Conservation (phyloP, 2,329 filamentous ascomycete genomes). For the Aureobasidium sp. region DNA sequence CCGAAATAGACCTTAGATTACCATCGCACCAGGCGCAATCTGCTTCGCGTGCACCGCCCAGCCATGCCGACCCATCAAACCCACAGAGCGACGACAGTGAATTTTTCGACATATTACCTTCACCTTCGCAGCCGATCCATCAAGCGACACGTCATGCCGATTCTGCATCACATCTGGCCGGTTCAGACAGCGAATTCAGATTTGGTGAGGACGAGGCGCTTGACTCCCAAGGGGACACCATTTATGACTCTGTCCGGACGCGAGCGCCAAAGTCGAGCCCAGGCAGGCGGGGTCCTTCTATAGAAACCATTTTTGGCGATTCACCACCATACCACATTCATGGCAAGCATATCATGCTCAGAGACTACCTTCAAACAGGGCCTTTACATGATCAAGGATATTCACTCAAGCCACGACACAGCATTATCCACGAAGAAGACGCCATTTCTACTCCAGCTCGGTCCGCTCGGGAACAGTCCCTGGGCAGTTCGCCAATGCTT, state of each 20-base stretch:
- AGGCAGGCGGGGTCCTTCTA: slow-evolving; percentile 59
- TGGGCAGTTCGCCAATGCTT: slow-evolving; percentile 29
- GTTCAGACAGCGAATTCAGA: slow-evolving; percentile 61
- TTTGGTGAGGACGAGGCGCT: slow-evolving; percentile 70
- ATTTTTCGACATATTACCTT: slow-evolving; percentile 29
- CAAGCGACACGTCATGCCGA: slow-evolving; percentile 38
- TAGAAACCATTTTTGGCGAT: slow-evolving; percentile 77
- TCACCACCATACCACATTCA: slow-evolving; percentile 35
- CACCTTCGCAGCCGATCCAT: background rate
- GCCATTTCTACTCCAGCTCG: slow-evolving; percentile 40
- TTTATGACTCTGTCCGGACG: slow-evolving; percentile 70
- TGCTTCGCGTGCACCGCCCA: background rate
- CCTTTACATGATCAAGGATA: slow-evolving; percentile 34
- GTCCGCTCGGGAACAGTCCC: slow-evolving; percentile 33
- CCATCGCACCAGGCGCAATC: slow-evolving; percentile 1
- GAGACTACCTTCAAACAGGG: slow-evolving; percentile 43
- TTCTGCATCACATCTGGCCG: slow-evolving; percentile 53
- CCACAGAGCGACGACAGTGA: slow-evolving; percentile 36
- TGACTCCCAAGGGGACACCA: slow-evolving; percentile 70
- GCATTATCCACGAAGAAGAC: slow-evolving; percentile 45
- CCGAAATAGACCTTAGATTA: slow-evolving; percentile 11
- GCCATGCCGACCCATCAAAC: background rate
- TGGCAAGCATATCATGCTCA: slow-evolving; percentile 31
- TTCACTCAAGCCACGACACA: slow-evolving; percentile 33
- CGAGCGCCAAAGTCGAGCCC: slow-evolving; percentile 59